A percentile compares a stretch with the other conserved stretches of the same genome.
These are phyloP conservation scores for Vaccinium myrtillus DNA, from an alignment of 148 eudicot genomes.

Conservation along the genomic window DNA sequence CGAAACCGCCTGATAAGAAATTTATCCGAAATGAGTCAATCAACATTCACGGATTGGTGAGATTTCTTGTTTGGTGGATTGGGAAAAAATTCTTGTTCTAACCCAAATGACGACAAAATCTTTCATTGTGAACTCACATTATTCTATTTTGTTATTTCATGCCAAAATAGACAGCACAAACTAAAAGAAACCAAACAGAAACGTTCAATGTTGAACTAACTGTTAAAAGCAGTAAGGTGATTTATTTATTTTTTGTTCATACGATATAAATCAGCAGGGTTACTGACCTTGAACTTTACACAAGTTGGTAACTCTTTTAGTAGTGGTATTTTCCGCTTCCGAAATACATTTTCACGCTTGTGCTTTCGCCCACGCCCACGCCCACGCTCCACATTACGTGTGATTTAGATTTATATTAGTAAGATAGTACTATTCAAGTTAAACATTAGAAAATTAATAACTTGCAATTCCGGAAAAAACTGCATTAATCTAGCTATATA, in stretches of 20 bases:
- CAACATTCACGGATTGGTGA: too few species aligned
- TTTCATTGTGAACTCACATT: background rate
- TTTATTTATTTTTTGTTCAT: too few species aligned
- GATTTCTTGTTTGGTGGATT: background rate
- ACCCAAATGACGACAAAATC: too few species aligned
- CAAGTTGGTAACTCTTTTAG: background rate
- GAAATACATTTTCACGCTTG: background rate
- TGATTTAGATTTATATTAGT: too few species aligned
- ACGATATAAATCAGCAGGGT: too few species aligned
- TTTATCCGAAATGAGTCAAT: too few species aligned
- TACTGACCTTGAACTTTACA: too few species aligned
- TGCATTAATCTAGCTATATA: too few species aligned
- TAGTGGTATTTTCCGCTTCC: background rate
- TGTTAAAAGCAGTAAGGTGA: background rate
- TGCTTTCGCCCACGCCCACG: background rate
- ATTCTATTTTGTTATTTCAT: background rate
- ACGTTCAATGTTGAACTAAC: background rate
- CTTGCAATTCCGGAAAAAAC: too few species aligned
- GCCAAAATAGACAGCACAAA: background rate
- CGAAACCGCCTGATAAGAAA: too few species aligned
- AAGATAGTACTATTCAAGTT: background rate
- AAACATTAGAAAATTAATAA: too few species aligned
- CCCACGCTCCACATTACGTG: too few species aligned
- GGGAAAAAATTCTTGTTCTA: background rate
- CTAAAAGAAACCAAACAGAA: background rate